Conservation (phyloP, 768 basidiomycete species). For the Thelephora aurantiotincta region DNA sequence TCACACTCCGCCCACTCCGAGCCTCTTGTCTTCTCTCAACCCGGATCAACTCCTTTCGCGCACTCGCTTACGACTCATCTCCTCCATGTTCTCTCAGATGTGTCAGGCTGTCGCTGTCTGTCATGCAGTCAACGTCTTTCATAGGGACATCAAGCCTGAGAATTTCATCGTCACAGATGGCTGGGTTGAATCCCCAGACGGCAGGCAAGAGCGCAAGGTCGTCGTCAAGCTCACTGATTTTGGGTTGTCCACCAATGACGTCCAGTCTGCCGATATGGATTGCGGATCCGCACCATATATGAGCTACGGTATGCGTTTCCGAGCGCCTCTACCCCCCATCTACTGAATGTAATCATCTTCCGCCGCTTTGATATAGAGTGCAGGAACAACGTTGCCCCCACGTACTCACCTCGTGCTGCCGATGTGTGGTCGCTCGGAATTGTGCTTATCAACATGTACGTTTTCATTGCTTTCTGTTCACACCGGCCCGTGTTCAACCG, state of each 20-base stretch:
- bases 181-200: slow-evolving; percentile 36
- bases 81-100: slow-evolving; percentile 98
- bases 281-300: slow-evolving; percentile 98
- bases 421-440: slow-evolving; percentile 99
- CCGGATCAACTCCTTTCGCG: slow-evolving; percentile 73
- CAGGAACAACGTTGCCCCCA: slow-evolving; percentile 91
- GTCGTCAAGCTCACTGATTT: slow-evolving; percentile 96
- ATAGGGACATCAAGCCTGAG: slow-evolving; percentile 98
- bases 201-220: slow-evolving; percentile 68
- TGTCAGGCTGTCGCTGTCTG: slow-evolving; percentile 94
- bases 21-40: slow-evolving; percentile 72
- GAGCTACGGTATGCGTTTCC: slow-evolving; percentile 67
- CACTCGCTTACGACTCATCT: slow-evolving; percentile 81
- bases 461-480: slow-evolving; percentile 6
- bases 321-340: background rate
- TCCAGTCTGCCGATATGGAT: slow-evolving; percentile 89
- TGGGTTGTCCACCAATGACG: slow-evolving; percentile 83
- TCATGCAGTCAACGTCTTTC: slow-evolving; percentile 82
- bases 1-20: slow-evolving; percentile 85
- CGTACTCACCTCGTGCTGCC: slow-evolving; percentile 86
- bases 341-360: background rate
- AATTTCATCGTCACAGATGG: slow-evolving; percentile 94
- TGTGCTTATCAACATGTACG: slow-evolving; percentile 95
- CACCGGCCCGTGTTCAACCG: background rate
- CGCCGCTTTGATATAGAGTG: slow-evolving; percentile 68